Base-by-base conservation (phyloP, 306 rosid genomes). In the Rosa lucieae region DNA sequence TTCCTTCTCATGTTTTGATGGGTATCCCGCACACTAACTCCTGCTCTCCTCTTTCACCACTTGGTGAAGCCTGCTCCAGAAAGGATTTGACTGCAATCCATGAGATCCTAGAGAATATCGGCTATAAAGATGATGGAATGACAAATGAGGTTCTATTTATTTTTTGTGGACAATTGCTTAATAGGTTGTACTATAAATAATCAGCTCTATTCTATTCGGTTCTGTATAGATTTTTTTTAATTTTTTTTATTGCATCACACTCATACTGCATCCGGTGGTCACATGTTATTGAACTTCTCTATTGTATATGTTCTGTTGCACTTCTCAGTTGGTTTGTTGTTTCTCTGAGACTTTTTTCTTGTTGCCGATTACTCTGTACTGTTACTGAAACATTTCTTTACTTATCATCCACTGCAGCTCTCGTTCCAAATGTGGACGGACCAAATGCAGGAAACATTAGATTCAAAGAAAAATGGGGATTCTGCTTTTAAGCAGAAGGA, bases 401-500 rank as follows among this genome's bases (percentile, higher is more conserved):
- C 74, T 70, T 52, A 53, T 81, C 51, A 65, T 81, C 5, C 69
- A 23, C 42, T 78, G 82, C 91, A 92, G 96, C 84, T 89, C 76
- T 90, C 96, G 1, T 92, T 92, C 82, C 96, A 92, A 75, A 90
- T 92, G 97, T 92, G 95, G 93, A 90, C 92, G 11, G 88, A 86
- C 84, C 91, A 88, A 81, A 92, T 92, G 93, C 97, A 90, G 85
- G 97, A 92, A 21, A 85, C 92, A 37, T 82, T 92, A 80, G 89
- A 88, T 82, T 87, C 90, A 43, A 92, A 88, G 92, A 89, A 89
- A 85, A 89, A 82, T 76, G 96, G 93, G 9, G 97, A 90, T 82
- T 75, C 69, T 66, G 89, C 93, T 73, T 90, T 92, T 77, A 85
- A 86, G 71, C 90, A 84, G 76, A 90, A 88, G 82, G 93, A 89